Base-by-base conservation (phyloP, 495 filamentous ascomycete genomes). In the Aspergillus funiculosus region DNA sequence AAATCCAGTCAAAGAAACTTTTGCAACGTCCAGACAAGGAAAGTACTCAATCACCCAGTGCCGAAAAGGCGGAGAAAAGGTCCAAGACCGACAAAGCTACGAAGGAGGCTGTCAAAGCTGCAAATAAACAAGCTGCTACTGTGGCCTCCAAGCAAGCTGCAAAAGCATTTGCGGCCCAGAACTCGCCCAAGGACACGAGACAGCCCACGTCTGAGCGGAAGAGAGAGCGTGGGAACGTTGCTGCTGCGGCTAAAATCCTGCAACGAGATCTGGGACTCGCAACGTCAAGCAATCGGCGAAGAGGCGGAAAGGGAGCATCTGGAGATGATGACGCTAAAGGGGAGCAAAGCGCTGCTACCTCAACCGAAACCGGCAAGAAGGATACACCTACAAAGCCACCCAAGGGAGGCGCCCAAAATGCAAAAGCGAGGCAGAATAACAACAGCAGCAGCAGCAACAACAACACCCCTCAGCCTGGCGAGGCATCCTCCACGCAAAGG, bases 191-290 rank as follows among this genome's bases (percentile, higher is more conserved):
- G 40, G 63, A 63, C 26, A 32, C 52, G n/a, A 27, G 51, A 30
- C 57, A 64, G 26, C 52, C 65, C 5, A 53, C 62, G 5, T 51
- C 69, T 8, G 75, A 78, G 44, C 73, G 73, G 34, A 78, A 75
- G 44, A 63, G 79, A 20, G 80, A 83, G 53, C 78, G 88, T 48
- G 86, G 85, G 6, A 86, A 79, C 50, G 83, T 79, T 26, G 77
- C 81, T 21, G 82, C 77, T 18, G 89, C 88, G 4, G 87, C 88
- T 13, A 82, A 82, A 34, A 95, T 97, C 47, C 64, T 97, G 17
- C 89, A 95, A 54, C 81, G 90, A 11, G 92, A 97, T 62, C 71
- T 95, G 13, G 92, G 91, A 13, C 74, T 97, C n/a, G 79, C 79
- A 32, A 75, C 78, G 5, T 76, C 78, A 41, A 60, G 65, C 34